phyloP scores from a whole-genome alignment of 306 rosid species.

The Arachis stenosperma region DNA sequence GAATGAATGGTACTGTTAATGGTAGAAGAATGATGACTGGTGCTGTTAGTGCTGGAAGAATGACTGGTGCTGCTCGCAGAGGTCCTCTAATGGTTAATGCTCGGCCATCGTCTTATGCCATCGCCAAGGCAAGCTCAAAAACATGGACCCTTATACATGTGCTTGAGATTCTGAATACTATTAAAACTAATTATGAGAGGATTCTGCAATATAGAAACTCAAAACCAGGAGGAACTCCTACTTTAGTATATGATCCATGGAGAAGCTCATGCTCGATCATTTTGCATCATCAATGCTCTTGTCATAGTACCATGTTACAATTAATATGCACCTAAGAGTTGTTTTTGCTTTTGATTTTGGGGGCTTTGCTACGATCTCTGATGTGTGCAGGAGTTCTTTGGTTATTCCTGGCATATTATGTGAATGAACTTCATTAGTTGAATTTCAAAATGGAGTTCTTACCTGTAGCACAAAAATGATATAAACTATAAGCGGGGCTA shows the following conservation, averaged over 20 bases:
- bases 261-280: conserved; percentile 70
- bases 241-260: conserved; percentile 61
- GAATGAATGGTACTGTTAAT: conserved; percentile 55
- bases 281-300: conserved; percentile 54
- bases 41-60: conserved; percentile 57
- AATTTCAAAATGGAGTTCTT: conserved; percentile 54
- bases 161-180: conserved; percentile 71
- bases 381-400: conserved; percentile 53
- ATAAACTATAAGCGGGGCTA: conserved; percentile 53
- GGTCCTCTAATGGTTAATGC: conserved; percentile 69
- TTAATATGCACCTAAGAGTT: conserved; percentile 64
- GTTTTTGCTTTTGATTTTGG: conserved; percentile 68
- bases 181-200: conserved; percentile 51
- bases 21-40: conserved; percentile 44
- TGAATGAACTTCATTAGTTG: conserved; percentile 54
- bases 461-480: conserved; percentile 53
- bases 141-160: conserved; percentile 75
- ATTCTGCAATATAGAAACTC: conserved; percentile 54
- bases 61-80: conserved; percentile 63
- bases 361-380: conserved; percentile 67
- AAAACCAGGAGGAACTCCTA: conserved; percentile 59
- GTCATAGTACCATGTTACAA: conserved; percentile 57
- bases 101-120: conserved; percentile 73
- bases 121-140: conserved; percentile 99
- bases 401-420: conserved; percentile 48